Evolutionary conservation across 2,329 filamentous ascomycete genomes (phyloP), one percentile per base, ranked within the genome.

Genomic region (Diaporthe ilicicola): DNA sequence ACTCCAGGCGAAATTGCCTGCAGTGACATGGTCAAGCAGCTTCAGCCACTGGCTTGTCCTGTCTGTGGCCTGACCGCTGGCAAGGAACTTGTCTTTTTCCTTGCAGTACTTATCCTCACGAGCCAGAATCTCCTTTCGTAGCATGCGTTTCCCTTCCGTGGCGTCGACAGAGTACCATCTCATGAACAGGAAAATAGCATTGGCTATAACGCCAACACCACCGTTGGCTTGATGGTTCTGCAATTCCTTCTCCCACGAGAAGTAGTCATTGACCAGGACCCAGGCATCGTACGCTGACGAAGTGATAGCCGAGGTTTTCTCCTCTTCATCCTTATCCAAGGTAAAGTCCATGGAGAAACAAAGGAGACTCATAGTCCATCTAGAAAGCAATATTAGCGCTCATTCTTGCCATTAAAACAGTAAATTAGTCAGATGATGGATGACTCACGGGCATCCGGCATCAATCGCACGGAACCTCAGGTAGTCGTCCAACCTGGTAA

Each of bases 231-330:
- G 24, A 22, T 55, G 34, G 24, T 55, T 55, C 1, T 22, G 15
- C 53, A n/a, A 55, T 55, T 55, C 53, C 34, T 55, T 55, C 53
- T 55, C 53, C 53, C 53, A 55, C 4, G 53, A 55, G 29, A 55
- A 55, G 53, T 55, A 55, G 53, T 55, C 53, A 55, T 55, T 55
- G 27, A 55, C 53, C n/a, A 55, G 53, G 24, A 55, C 24, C 53
- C 53, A 55, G 24, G 27, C 34, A 37, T 32, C 53, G 53, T 55
- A 55, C 17, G 53, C 53, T 13, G 53, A 32, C 29, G 53, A 55
- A 15, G 53, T 55, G 34, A 55, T 32, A 32, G 53, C 15, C 8
- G 24, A 32, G 9, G 53, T 55, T 37, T 55, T 55, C n/a, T 55
- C 53, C 34, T 22, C 53, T 32, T 55, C 53, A 32, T 55, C 53